Evolutionary conservation across 2,329 filamentous ascomycete genomes (phyloP).

Genomic region (Pseudofabraea citricarpa): DNA sequence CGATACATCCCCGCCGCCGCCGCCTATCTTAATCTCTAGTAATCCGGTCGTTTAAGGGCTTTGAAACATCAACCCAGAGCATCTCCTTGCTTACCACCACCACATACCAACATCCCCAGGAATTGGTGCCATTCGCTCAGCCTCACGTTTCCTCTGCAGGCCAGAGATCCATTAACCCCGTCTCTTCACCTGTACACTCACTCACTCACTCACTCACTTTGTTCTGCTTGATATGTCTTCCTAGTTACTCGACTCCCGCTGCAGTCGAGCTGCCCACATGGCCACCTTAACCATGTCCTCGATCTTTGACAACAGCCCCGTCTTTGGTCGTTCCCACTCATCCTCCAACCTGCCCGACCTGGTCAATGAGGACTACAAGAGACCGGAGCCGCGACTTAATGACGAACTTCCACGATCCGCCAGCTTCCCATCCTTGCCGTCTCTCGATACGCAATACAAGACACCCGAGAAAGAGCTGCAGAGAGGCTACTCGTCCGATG

Average conservation of each 20-base stretch:
- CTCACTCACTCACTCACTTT: background rate
- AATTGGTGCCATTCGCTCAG: constrained; percentile 3
- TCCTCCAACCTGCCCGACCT: constrained; percentile 26
- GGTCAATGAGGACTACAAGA: constrained; percentile 20
- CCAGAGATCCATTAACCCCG: constrained; percentile 3
- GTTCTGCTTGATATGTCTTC: constrained; percentile 18
- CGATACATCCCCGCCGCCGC: too few relatives aligned
- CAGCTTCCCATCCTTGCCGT: constrained; percentile 52
- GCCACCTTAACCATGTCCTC: constrained; percentile 25
- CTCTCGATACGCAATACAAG: constrained; percentile 21
- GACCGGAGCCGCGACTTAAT: constrained; percentile 9
- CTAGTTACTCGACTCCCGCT: constrained; percentile 13
- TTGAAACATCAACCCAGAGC: constrained; percentile 1
- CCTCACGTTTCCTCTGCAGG: constrained; percentile 11
- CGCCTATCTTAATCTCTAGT: constrained; percentile 2
- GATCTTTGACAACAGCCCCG: constrained; percentile 18
- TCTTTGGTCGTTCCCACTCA: constrained; percentile 27
- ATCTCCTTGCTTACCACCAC: constrained; percentile 1
- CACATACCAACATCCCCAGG: background rate
- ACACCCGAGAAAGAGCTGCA: constrained; percentile 14
- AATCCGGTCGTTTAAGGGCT: constrained; percentile 2
- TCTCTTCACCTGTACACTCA: background rate
- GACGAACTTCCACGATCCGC: constrained; percentile 45
- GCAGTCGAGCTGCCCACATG: constrained; percentile 22
- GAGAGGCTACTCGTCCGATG: constrained; percentile 11